These are phyloP conservation scores for Lentinula sp. DNA, from an alignment of 768 basidiomycete species.

Conservation along the genomic window DNA sequence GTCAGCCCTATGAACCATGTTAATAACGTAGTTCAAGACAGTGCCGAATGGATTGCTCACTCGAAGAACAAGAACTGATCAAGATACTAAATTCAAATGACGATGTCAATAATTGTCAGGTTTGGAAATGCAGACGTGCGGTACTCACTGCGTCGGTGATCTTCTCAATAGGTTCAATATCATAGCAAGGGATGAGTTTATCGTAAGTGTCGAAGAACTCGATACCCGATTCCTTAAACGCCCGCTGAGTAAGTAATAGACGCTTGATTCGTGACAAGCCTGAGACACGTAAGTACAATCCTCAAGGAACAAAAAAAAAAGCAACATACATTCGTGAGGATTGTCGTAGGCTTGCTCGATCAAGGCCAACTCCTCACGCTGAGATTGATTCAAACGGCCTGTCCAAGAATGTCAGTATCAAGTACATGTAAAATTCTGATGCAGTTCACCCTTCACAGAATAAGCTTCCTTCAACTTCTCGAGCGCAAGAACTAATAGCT, in stretches of 20 bases:
- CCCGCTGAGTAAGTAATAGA: conserved; percentile 90
- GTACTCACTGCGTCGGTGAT: conserved; percentile 89
- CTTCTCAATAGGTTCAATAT: conserved; percentile 99
- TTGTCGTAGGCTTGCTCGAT: conserved; percentile 99
- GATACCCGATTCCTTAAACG: conserved; percentile 98
- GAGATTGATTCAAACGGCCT: conserved; percentile 91
- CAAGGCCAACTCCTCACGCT: conserved; percentile 94
- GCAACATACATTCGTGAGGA: conserved; percentile 83
- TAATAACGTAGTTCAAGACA: neutral
- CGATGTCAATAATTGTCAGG: conserved; percentile 7
- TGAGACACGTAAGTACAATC: conserved; percentile 16
- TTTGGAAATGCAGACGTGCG: neutral
- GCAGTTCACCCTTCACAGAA: conserved; percentile 71
- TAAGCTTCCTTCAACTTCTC: conserved; percentile 99
- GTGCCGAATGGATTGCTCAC: conserved; percentile 22
- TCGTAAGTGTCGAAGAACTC: conserved; percentile 98
- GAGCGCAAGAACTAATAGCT: conserved; percentile 90
- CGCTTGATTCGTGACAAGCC: conserved; percentile 97
- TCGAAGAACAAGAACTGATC: conserved; percentile 99
- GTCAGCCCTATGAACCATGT: conserved; percentile 53
- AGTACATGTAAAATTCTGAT: neutral
- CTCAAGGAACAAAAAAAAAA: neutral
- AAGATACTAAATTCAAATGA: conserved; percentile 53
- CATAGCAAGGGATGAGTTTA: conserved; percentile 97
- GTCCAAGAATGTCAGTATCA: neutral